phyloP scores from a whole-genome alignment of 2,329 filamentous ascomycete species.

The Cladosporium sp. region DNA sequence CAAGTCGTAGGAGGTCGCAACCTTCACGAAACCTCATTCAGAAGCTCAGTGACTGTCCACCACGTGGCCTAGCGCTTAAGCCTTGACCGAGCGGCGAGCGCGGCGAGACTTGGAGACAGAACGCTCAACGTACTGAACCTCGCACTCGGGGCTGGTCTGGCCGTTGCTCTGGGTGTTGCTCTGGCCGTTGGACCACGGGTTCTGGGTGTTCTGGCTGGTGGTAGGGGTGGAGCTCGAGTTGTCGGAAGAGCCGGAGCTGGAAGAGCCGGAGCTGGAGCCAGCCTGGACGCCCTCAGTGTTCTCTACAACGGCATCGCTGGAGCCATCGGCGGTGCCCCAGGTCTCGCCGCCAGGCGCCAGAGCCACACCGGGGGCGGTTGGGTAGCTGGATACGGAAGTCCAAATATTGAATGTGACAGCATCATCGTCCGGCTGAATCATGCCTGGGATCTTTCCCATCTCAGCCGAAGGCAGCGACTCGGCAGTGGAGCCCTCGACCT shows the following conservation, averaged over 20 bases:
- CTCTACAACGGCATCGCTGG: conserved; percentile 1
- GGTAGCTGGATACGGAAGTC: conserved; percentile 10
- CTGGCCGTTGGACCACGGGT: neutral
- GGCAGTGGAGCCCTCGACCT: conserved; percentile 13
- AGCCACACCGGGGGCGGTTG: conserved; percentile 6
- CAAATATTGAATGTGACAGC: conserved; percentile 14
- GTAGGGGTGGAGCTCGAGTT: neutral
- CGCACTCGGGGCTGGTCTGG: neutral
- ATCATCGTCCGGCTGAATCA: conserved; percentile 11
- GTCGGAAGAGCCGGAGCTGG: neutral
- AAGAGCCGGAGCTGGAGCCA: neutral
- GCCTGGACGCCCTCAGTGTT: neutral
- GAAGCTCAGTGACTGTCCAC: no score
- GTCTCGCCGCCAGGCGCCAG: conserved; percentile 11
- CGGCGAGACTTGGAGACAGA: neutral
- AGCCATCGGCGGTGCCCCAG: conserved; percentile 12
- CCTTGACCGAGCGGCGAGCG: conserved; percentile 7
- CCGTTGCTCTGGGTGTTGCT: neutral
- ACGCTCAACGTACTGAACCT: conserved; percentile 11
- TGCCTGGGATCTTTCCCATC: conserved; percentile 15
- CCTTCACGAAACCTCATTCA: no score
- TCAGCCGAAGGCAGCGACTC: conserved; percentile 1
- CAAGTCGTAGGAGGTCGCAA: no score
- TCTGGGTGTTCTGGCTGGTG: neutral
- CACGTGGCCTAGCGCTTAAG: neutral